phyloP scores from a whole-genome alignment of 352 stramenopile species.

The Phytophthora pinifolia region DNA sequence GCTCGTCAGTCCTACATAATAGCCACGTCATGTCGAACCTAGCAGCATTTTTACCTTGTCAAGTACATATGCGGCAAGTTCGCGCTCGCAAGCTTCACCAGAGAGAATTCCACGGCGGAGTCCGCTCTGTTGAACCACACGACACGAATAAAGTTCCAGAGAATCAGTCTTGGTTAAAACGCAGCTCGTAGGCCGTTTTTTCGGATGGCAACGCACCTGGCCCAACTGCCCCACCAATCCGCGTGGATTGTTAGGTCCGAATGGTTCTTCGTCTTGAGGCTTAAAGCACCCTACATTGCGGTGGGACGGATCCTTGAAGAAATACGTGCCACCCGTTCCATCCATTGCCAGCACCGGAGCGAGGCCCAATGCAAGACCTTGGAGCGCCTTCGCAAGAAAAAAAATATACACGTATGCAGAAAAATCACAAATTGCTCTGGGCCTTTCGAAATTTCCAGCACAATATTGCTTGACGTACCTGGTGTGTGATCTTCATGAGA shows the following conservation, averaged over 20 bases:
- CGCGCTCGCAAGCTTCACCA: conserved; percentile 95
- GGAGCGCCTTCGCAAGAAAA: conserved; percentile 54
- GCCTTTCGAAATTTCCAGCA: neutral
- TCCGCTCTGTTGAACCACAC: conserved; percentile 42
- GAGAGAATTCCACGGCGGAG: conserved; percentile 93
- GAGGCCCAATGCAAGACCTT: conserved; percentile 90
- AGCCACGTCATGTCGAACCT: neutral
- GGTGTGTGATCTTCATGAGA: conserved; percentile 85
- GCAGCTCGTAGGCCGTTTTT: neutral
- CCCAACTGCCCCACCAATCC: conserved; percentile 86
- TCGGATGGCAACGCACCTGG: conserved; percentile 38
- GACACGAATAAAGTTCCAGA: neutral
- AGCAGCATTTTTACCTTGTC: conserved; percentile 66
- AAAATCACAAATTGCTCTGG: neutral
- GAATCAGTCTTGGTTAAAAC: no score
- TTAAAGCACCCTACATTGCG: conserved; percentile 97
- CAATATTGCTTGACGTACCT: conserved; percentile 29
- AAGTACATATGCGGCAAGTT: conserved; percentile 97
- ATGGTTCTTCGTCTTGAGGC: conserved; percentile 98
- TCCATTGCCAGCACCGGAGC: conserved; percentile 94
- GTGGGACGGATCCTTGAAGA: conserved; percentile 94
- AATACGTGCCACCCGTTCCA: conserved; percentile 98
- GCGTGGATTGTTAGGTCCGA: conserved; percentile 97
- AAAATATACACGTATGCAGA: conserved; percentile 1
- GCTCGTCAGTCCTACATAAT: neutral